Conservation (phyloP, 176 grass and related monocot genomes). For the Tillandsia leiboldiana region DNA sequence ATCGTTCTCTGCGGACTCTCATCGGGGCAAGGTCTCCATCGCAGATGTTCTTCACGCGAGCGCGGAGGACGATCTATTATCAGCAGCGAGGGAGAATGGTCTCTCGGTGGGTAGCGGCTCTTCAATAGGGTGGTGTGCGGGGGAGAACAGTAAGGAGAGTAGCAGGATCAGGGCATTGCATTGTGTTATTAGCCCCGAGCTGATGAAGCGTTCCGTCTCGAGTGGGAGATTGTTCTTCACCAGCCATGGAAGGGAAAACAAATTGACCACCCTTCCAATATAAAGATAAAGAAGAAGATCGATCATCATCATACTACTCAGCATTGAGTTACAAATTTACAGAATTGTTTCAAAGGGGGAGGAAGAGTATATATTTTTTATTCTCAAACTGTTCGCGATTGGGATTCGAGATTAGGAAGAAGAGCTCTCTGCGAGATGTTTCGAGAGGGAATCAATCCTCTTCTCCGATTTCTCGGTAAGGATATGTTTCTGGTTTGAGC, state of each 20-base stretch:
- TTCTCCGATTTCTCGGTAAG: not conserved
- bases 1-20: conserved; percentile 35
- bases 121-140: conserved; percentile 32
- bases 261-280: conserved; percentile 34
- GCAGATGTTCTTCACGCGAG: conserved; percentile 62
- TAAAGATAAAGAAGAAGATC: conserved; percentile 26
- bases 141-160: conserved; percentile 31
- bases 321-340: no score
- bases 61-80: conserved; percentile 49
- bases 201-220: conserved; percentile 44
- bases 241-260: conserved; percentile 45
- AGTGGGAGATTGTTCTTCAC: conserved; percentile 55
- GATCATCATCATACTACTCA: not conserved
- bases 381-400: no score
- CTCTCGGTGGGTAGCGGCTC: conserved; percentile 33
- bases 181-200: conserved; percentile 16
- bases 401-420: no score
- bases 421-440: no score
- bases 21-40: conserved; percentile 43
- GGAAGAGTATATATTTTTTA: no score
- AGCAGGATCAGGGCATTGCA: conserved; percentile 23
- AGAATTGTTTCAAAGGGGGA: no score
- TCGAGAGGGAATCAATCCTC: not conserved
- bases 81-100: conserved; percentile 51
- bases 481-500: not conserved